Conservation (phyloP, 1,284 basidiomycete species). For the Sutorius eximius region DNA sequence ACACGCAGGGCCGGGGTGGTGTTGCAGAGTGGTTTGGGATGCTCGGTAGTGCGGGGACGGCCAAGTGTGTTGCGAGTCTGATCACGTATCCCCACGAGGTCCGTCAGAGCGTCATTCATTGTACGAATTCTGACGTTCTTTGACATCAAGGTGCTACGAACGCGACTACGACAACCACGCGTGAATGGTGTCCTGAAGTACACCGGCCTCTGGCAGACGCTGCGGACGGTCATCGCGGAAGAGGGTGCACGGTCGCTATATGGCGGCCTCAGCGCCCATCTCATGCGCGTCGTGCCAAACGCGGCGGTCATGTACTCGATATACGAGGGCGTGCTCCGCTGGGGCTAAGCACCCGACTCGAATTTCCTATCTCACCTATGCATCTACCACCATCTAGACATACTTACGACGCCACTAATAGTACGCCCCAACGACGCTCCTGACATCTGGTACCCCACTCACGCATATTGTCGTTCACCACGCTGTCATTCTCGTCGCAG, state of each 20-base stretch:
- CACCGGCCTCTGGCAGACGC: slow-evolving; percentile 82
- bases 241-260: slow-evolving; percentile 89
- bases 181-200: slow-evolving; percentile 81
- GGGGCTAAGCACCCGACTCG: slow-evolving; percentile 35
- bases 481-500: slow-evolving; percentile 11
- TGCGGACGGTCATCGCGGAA: slow-evolving; percentile 84
- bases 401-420: slow-evolving; percentile 17
- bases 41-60: slow-evolving; percentile 88
- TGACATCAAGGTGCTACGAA: slow-evolving; percentile 75
- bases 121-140: neutral
- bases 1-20: slow-evolving; percentile 56
- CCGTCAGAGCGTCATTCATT: slow-evolving; percentile 14
- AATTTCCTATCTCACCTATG: neutral
- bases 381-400: slow-evolving; percentile 17
- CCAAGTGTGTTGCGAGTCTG: slow-evolving; percentile 90
- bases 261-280: slow-evolving; percentile 90
- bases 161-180: slow-evolving; percentile 85
- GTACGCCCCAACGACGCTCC: neutral
- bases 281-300: slow-evolving; percentile 96
- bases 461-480: slow-evolving; percentile 14
- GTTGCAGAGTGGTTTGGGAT: slow-evolving; percentile 73
- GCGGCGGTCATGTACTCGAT: slow-evolving; percentile 95
- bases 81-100: slow-evolving; percentile 99
- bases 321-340: slow-evolving; percentile 75
- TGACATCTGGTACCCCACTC: slow-evolving; percentile 12